Evolutionary conservation across 257 asterid species (phyloP).

Genomic region (Forsythia viridissima): DNA sequence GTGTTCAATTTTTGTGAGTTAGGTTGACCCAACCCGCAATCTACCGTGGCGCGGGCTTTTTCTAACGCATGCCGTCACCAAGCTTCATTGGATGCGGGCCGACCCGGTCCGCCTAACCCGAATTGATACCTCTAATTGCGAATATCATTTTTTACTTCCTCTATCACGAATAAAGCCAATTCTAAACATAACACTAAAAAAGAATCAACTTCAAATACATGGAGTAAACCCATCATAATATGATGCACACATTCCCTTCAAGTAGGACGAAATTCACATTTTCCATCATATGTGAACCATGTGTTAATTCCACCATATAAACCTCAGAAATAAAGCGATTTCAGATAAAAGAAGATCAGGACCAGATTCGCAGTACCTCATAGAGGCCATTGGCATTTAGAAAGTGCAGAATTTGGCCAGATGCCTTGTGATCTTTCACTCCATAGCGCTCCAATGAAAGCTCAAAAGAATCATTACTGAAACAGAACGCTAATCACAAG

Average conservation of each 20-base stretch:
- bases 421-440: slow-evolving; percentile 54
- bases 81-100: too few species aligned
- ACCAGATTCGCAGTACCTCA: slow-evolving; percentile 44
- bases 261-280: not conserved
- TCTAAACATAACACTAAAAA: not conserved
- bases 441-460: slow-evolving; percentile 67
- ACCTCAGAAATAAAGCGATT: not conserved
- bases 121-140: too few species aligned
- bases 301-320: not conserved
- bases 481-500: slow-evolving; percentile 3
- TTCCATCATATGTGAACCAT: not conserved
- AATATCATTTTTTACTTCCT: not conserved
- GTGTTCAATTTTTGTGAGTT: too few species aligned
- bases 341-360: not conserved
- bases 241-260: not conserved
- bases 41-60: too few species aligned
- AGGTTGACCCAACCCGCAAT: too few species aligned
- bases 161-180: not conserved
- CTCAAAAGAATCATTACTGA: slow-evolving; percentile 64
- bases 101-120: too few species aligned
- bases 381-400: slow-evolving; percentile 40
- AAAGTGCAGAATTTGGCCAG: slow-evolving; percentile 58
- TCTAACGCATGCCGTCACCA: too few species aligned
- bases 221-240: not conserved
- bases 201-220: not conserved